Base-by-base conservation (phyloP, 2,329 filamentous ascomycete species). In the Zymoseptoria ardabiliae region DNA sequence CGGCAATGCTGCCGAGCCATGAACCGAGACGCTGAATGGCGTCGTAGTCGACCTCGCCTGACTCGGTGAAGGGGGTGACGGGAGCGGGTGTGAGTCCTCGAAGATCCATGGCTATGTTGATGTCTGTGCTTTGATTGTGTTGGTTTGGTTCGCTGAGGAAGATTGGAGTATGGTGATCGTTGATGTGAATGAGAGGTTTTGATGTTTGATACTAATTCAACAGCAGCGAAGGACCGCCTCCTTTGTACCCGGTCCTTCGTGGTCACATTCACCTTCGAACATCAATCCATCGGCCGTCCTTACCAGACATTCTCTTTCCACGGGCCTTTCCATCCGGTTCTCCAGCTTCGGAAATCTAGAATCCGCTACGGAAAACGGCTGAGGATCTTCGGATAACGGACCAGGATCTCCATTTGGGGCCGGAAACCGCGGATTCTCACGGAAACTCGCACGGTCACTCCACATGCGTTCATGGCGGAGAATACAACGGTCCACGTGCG, bases 21-120 rank as follows among this genome's bases (percentile, higher is more conserved):
- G 77, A 78, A 17, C 80, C 80, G 11, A 82, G 76, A 17, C 79
- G 76, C 56, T 81, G 78, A 61, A 82, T 81, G 48, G 79, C 79
- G 9, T 76, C 74, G 67, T 78, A 82, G 70, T 82, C 80, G 57
- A 82, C 73, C 10, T 70, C 71, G 11, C 80, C 78, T 56, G 79
- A 74, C 52, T 69, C 67, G 62, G 75, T 81, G 73, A 82, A 82
- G 54, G 79, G 77, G 11, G 79, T 82, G 59, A 82, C 78, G 13
- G 79, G 79, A 45, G 79, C 79, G 53, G 78, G 80, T 21, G 77
- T 77, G 55, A 81, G 76, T 55, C 79, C 79, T 55, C 75, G 74
- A 59, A 81, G 75, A 70, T 81, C 77, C 63, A 81, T 59, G 53
- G 51, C 68, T 61, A 64, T 65, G 55, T 59, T n/a, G 56, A 25